A percentile compares a stretch with the other conserved stretches of the same genome.
Conservation (phyloP, 371 early-diverging fungal species). For the Circinella umbellata region DNA sequence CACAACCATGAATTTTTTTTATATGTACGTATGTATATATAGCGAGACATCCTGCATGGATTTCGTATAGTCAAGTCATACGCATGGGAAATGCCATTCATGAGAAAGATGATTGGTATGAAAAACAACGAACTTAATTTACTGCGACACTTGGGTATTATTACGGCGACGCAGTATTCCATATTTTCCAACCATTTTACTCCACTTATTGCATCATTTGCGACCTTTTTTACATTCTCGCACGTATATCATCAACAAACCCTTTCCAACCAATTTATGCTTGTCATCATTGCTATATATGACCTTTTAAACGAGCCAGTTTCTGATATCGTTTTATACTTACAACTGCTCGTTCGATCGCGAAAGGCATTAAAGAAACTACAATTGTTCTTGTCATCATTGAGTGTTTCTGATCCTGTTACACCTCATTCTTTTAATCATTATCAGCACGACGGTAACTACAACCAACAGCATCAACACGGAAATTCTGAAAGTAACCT, state of each 20-base stretch:
- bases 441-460: not conserved
- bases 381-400: not conserved
- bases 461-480: not conserved
- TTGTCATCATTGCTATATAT: not conserved
- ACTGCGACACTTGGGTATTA: not conserved
- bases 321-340: not conserved
- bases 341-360: not conserved
- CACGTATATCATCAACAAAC: not conserved
- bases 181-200: not conserved
- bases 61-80: slow-evolving; percentile 92
- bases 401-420: not conserved
- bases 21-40: slow-evolving; percentile 11
- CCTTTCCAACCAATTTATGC: not conserved
- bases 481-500: not conserved
- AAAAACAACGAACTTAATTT: not conserved
- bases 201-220: not conserved
- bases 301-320: not conserved
- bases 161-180: not conserved
- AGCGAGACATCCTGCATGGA: slow-evolving; percentile 85
- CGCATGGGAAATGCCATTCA: slow-evolving; percentile 77
- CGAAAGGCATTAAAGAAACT: not conserved
- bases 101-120: slow-evolving; percentile 36
- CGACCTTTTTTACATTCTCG: not conserved
- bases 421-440: no score
- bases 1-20: no score